Evolutionary conservation across 73 alveolate species (phyloP), one percentile per base, ranked within the genome.

Genomic region (Paramecium primaurelia): DNA sequence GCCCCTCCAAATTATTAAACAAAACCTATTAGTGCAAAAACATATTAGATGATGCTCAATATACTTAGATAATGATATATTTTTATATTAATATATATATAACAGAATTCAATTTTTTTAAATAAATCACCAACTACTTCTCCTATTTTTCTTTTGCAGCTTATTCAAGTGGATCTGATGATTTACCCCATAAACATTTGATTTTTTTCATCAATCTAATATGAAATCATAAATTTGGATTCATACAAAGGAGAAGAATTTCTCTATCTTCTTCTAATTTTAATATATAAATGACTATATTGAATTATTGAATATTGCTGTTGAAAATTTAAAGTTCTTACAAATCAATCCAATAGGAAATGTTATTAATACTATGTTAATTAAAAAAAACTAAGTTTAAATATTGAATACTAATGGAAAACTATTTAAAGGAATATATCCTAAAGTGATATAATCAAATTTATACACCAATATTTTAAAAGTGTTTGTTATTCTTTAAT

Each of bases 21-120:
- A 8, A 80, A 80, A 25, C 91, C 71, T 1, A 49, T 80, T 4
- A 80, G 91, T 49, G 71, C 91, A n/a, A 80, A 80, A 80, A 80
- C 91, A 11, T 80, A 45, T 49, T 25, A 80, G 45, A 25, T 80
- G 47, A 80, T 80, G 91, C 51, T 80, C 10, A 80, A 80, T 47
- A 80, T 80, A 5, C 45, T 80, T 11, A 42, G 91, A 45, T 80
- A 40, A 80, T 80, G 91, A 80, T 28, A 10, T 22, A 3, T 42
- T 59, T 59, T 64, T 32, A 59, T 59, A 34, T 34, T 34, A 3
- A 34, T 34, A 3, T 59, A 12, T 59, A 49, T 59, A 22, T 59
- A 59, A 10, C 34, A 20, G 26, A 64, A 32, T 64, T 64, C 84
- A 64, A 30, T 64, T 64, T 28, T 10, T 28, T 64, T 28, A 0